Conservation (phyloP, 1,139 yeast genomes). For the Diutina rugosa region DNA sequence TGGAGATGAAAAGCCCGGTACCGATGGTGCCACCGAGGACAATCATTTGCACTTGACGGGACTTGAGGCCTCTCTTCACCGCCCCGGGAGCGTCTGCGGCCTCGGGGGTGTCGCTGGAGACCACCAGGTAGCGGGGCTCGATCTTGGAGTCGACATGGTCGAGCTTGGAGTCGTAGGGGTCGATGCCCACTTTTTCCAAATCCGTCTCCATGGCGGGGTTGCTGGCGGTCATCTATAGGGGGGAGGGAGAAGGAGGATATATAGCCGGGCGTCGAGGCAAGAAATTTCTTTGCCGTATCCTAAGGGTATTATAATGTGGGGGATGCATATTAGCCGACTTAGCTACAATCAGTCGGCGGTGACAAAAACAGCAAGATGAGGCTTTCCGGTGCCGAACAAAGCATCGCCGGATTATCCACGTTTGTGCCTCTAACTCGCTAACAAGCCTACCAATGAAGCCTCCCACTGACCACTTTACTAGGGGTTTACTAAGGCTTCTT, state of each 20-base stretch:
- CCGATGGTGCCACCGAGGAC: constrained; percentile 64
- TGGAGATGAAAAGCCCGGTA: constrained; percentile 52
- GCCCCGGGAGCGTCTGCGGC: background rate
- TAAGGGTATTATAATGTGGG: background rate
- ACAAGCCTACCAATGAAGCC: too few species aligned
- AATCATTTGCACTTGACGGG: constrained; percentile 51
- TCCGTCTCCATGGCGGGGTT: background rate
- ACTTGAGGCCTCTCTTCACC: constrained; percentile 12
- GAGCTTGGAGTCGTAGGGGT: background rate
- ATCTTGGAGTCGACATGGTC: background rate
- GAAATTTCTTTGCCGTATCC: background rate
- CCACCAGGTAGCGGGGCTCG: background rate
- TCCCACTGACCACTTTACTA: too few species aligned
- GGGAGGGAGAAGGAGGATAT: too few species aligned
- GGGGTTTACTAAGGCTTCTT: too few species aligned
- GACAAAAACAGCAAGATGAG: background rate
- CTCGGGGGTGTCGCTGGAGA: background rate
- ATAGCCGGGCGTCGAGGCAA: too few species aligned
- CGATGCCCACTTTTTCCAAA: background rate
- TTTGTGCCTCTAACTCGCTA: too few species aligned
- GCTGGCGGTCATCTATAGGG: too few species aligned
- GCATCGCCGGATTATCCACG: too few species aligned
- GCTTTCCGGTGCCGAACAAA: background rate
- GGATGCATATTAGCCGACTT: background rate
- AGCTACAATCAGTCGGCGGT: background rate